A percentile compares a stretch with the other conserved stretches of the same genome.
phyloP scores from a whole-genome alignment of 768 basidiomycete species.

The Hortiboletus campestris region DNA sequence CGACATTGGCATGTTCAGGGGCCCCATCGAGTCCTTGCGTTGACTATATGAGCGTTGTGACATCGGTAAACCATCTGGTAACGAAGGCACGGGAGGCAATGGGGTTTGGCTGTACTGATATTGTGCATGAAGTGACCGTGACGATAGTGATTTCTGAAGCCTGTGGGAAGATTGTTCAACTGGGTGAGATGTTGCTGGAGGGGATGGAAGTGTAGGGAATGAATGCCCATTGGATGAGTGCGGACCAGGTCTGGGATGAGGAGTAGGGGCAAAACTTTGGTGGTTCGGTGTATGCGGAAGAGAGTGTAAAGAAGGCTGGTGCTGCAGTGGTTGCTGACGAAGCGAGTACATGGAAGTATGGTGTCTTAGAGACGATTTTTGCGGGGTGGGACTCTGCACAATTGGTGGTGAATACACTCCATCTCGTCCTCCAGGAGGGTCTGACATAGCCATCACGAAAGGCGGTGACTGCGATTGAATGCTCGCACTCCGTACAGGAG shows the following conservation, averaged over 20 bases:
- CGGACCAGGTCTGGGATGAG: conserved; percentile 18
- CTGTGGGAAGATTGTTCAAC: conserved; percentile 42
- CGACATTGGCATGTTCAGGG: conserved; percentile 37
- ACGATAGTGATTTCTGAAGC: conserved; percentile 54
- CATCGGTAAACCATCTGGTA: conserved; percentile 34
- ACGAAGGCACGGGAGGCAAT: conserved; percentile 38
- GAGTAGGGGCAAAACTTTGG: conserved; percentile 9
- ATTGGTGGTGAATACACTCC: conserved; percentile 16
- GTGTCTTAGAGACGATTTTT: conserved; percentile 17
- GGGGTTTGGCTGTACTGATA: conserved; percentile 40
- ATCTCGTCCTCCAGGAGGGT: conserved; percentile 18
- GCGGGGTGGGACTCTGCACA: conserved; percentile 6
- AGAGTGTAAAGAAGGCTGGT: conserved; percentile 15
- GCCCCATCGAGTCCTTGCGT: conserved; percentile 19
- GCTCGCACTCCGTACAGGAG: conserved; percentile 40
- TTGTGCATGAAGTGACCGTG: conserved; percentile 57
- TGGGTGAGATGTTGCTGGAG: conserved; percentile 31
- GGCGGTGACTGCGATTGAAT: conserved; percentile 26
- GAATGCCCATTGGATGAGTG: conserved; percentile 10
- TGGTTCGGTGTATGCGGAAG: conserved; percentile 11
- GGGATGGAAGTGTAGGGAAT: conserved; percentile 12
- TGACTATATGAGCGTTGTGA: conserved; percentile 26
- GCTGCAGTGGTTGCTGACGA: conserved; percentile 28
- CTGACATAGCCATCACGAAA: conserved; percentile 22
- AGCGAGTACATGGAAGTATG: conserved; percentile 27